Percentiles rank a stretch among this genome's conserved stretches.
phyloP scores from a whole-genome alignment of 176 grass and related monocot genomes.

The Phoenix dactylifera region DNA sequence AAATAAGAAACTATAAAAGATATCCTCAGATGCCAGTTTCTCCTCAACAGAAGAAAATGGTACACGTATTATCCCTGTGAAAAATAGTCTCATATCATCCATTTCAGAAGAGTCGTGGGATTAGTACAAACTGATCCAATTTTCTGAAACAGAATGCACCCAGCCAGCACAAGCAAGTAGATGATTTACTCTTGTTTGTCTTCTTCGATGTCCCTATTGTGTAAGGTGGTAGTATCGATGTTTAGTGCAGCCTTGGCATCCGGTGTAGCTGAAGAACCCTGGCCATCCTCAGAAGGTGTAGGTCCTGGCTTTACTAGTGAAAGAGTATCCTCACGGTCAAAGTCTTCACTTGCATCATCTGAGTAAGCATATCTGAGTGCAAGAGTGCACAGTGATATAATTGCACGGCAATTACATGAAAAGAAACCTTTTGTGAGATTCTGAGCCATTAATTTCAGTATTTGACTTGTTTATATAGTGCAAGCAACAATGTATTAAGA shows the following conservation, averaged over 20 bases:
- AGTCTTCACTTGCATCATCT: conserved; percentile 69
- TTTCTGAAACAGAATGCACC: too few relatives aligned
- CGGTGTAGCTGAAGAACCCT: conserved; percentile 33
- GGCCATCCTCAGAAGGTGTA: conserved; percentile 46
- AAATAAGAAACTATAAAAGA: background rate
- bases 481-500: too few relatives aligned
- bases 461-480: too few relatives aligned
- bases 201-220: conserved; percentile 68
- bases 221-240: conserved; percentile 13
- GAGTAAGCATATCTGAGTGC: conserved; percentile 43
- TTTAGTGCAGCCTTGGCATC: conserved; percentile 39
- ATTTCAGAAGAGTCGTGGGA: too few relatives aligned
- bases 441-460: too few relatives aligned
- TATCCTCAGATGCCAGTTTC: conserved; percentile 2
- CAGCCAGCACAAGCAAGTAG: too few relatives aligned
- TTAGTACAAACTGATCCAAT: too few relatives aligned
- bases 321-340: conserved; percentile 68
- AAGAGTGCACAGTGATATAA: background rate
- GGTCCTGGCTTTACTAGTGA: conserved; percentile 85
- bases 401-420: too few relatives aligned
- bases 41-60: background rate
- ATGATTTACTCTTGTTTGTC: conserved; percentile 63
- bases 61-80: background rate
- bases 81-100: too few relatives aligned
- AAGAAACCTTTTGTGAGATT: too few relatives aligned